phyloP scores from a whole-genome alignment of 495 filamentous ascomycete genomes.

The Aspergillus cavernicola region DNA sequence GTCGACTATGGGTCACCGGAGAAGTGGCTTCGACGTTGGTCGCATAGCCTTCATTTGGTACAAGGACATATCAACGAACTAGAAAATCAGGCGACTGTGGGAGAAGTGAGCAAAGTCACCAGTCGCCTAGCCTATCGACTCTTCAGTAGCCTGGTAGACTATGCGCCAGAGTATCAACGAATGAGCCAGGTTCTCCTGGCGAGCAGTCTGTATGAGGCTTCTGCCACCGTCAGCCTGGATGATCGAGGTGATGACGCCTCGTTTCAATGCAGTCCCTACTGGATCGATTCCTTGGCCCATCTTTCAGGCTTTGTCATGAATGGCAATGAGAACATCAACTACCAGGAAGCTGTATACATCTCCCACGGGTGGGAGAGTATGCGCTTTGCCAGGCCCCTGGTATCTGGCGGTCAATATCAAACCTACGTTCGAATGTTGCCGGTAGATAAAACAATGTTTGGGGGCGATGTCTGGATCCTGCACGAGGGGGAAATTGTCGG shows the following conservation, averaged over 20 bases:
- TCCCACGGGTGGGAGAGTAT: constrained; percentile 41
- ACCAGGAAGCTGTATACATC: constrained; percentile 43
- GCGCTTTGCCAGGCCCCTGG: constrained; percentile 25
- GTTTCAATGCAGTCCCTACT: constrained; percentile 27
- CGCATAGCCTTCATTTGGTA: not conserved
- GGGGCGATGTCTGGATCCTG: not conserved
- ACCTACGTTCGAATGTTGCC: constrained; percentile 41
- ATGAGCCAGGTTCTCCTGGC: constrained; percentile 46
- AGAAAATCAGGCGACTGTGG: not conserved
- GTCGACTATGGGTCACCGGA: not conserved
- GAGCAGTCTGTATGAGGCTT: constrained; percentile 28
- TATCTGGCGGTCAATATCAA: constrained; percentile 27
- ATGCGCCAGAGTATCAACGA: constrained; percentile 54
- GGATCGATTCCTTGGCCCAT: constrained; percentile 48
- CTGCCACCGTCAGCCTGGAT: constrained; percentile 31
- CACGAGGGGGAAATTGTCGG: not conserved
- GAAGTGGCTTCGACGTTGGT: not conserved
- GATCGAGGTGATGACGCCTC: constrained; percentile 10
- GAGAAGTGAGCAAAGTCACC: not conserved
- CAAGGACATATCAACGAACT: not conserved
- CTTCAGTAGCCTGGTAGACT: constrained; percentile 19
- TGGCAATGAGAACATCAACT: constrained; percentile 42
- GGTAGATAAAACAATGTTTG: constrained; percentile 22
- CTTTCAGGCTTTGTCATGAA: constrained; percentile 55
- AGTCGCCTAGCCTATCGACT: not conserved